phyloP scores from a whole-genome alignment of 345 rosid genomes.

The Euphorbia lathyris region DNA sequence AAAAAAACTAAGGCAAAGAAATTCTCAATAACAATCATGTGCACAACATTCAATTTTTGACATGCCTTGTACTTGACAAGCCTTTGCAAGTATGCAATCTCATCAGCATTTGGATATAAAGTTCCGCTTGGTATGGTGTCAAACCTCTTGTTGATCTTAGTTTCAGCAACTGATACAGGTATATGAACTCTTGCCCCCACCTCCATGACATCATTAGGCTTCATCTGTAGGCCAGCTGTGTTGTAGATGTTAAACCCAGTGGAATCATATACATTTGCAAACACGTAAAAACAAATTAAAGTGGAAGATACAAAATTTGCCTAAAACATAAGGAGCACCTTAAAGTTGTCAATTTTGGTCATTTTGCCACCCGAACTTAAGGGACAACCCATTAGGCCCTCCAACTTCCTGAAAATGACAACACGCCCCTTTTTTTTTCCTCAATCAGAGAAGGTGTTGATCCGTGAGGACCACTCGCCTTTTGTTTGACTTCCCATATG shows the following conservation, averaged over 20 bases:
- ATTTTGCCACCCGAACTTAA: no score
- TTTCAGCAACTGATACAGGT: constrained; percentile 77
- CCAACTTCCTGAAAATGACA: no score
- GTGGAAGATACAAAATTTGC: no score
- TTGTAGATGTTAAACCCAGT: constrained; percentile 34
- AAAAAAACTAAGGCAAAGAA: neutral
- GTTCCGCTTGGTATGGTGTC: constrained; percentile 91
- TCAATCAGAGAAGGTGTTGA: no score
- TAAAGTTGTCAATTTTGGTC: no score
- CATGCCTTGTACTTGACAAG: constrained; percentile 84
- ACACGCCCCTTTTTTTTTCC: no score
- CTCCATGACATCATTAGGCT: constrained; percentile 64
- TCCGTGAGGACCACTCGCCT: no score
- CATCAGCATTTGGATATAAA: constrained; percentile 84
- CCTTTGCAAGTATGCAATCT: constrained; percentile 79
- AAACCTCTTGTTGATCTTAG: constrained; percentile 66
- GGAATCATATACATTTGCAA: neutral
- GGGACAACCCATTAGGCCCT: no score
- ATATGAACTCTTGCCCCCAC: constrained; percentile 56
- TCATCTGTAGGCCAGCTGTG: constrained; percentile 57
- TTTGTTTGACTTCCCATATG: no score
- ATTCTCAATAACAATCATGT: neutral
- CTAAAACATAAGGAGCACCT: no score
- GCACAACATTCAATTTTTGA: constrained; percentile 4
- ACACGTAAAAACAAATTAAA: no score